These are phyloP conservation scores for bread wheat (Triticum aestivum) DNA, from an alignment of 176 grass and related monocot genomes.

Conservation along the genomic window DNA sequence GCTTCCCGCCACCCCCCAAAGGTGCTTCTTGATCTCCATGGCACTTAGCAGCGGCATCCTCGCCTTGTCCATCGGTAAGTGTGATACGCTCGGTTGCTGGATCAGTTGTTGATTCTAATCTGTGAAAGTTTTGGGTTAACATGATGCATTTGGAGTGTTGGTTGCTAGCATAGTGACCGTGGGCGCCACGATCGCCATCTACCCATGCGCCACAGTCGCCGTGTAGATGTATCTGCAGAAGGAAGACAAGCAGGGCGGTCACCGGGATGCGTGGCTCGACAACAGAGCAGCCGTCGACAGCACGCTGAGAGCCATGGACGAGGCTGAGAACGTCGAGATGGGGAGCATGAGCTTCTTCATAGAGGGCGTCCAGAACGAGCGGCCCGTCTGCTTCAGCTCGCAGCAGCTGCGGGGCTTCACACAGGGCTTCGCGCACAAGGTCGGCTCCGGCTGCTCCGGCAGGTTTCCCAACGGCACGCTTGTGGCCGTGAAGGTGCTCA, in stretches of 20 bases:
- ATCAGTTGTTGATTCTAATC: no score
- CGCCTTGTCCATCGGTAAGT: no score
- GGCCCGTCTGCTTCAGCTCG: constrained; percentile 41
- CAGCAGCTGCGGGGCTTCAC: constrained; percentile 43
- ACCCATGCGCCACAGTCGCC: background rate
- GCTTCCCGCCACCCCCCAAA: no score
- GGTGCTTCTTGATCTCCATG: no score
- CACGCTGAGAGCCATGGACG: background rate
- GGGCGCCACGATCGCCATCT: background rate
- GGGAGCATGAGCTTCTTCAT: constrained; percentile 35
- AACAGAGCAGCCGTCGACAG: background rate
- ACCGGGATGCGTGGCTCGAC: background rate
- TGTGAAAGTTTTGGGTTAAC: no score
- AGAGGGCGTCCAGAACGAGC: constrained; percentile 40
- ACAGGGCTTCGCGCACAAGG: constrained; percentile 30
- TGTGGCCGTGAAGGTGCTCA: constrained; percentile 56
- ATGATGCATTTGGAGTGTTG: background rate
- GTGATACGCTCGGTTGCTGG: no score
- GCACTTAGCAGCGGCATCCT: no score
- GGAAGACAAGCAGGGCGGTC: background rate
- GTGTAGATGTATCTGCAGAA: background rate
- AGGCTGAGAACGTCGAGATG: background rate
- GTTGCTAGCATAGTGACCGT: background rate
- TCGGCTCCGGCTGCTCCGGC: constrained; percentile 46
- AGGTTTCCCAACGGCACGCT: constrained; percentile 39